A percentile compares a stretch with the other conserved stretches of the same genome.
Evolutionary conservation across 768 basidiomycete species (phyloP).

Genomic region (Phaeotremella skinneri): DNA sequence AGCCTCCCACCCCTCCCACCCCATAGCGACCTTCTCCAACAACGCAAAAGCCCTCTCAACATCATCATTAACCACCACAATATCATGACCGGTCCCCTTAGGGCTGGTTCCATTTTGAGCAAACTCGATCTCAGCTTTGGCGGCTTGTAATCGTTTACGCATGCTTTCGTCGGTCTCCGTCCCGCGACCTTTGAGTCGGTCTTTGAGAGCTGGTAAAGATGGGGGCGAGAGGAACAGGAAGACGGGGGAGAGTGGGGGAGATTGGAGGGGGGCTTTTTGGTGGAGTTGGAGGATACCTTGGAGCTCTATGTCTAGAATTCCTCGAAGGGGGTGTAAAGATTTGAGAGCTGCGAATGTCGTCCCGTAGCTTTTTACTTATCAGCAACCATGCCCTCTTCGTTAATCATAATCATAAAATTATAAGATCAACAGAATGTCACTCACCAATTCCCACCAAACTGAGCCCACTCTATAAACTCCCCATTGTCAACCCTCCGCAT

Average conservation of each 20-base stretch:
- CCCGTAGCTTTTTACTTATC: constrained; percentile 77
- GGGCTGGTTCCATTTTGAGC: constrained; percentile 70
- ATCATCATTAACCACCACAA: constrained; percentile 87
- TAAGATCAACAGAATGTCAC: constrained; percentile 7
- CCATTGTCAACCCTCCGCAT: constrained; percentile 63
- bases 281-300: constrained; percentile 97
- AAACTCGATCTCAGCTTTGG: constrained; percentile 75
- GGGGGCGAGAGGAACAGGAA: constrained; percentile 93
- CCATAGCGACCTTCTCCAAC: constrained; percentile 74
- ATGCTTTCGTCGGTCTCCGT: constrained; percentile 77
- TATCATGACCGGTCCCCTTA: constrained; percentile 58
- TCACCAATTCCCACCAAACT: constrained; percentile 78
- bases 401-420: neutral
- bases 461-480: constrained; percentile 90
- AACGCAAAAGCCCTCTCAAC: constrained; percentile 74
- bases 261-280: constrained; percentile 55
- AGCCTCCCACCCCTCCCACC: constrained; percentile 65
- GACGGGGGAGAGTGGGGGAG: constrained; percentile 67
- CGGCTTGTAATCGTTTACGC: constrained; percentile 70
- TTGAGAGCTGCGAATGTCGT: constrained; percentile 76
- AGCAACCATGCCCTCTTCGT: too few species aligned
- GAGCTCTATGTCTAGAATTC: constrained; percentile 92
- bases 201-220: constrained; percentile 65
- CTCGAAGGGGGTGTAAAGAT: constrained; percentile 71
- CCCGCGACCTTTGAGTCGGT: constrained; percentile 72